Conservation (phyloP, 108 stramenopile genomes). For the Nitzschia putrida region DNA sequence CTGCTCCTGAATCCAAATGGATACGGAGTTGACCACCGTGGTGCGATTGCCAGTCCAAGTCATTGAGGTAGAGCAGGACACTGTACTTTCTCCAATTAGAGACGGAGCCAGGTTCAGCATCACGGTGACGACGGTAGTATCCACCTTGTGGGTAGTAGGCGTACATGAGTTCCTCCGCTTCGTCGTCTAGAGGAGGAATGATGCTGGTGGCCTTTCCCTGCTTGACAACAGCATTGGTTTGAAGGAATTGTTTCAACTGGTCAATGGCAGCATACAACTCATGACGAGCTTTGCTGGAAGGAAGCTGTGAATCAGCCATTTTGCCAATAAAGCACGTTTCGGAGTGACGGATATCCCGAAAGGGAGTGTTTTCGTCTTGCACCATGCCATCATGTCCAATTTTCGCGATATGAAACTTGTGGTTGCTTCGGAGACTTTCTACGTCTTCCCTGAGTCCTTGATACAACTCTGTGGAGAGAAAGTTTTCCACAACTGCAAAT, state of each 20-base stretch:
- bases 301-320: conserved; percentile 18
- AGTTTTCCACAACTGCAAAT: conserved; percentile 63
- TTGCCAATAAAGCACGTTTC: conserved; percentile 73
- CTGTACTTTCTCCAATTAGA: conserved; percentile 63
- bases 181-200: conserved; percentile 36
- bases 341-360: conserved; percentile 63
- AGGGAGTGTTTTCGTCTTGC: conserved; percentile 54
- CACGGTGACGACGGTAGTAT: conserved; percentile 75
- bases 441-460: conserved; percentile 65
- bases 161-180: conserved; percentile 64
- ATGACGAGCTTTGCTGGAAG: conserved; percentile 21
- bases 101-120: conserved; percentile 71
- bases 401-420: conserved; percentile 60
- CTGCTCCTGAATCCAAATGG: conserved; percentile 67
- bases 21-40: conserved; percentile 75
- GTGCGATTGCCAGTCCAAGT: conserved; percentile 24
- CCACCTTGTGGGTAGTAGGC: conserved; percentile 82
- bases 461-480: conserved; percentile 51
- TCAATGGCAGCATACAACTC: conserved; percentile 60
- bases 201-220: neutral
- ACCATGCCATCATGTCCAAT: conserved; percentile 64
- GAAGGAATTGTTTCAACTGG: conserved; percentile 40
- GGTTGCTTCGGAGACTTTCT: conserved; percentile 32
- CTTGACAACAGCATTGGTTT: conserved; percentile 11
- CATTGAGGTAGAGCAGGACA: conserved; percentile 74